These are phyloP conservation scores for Protea cynaroides DNA, from an alignment of 164 flowering plant species.

Conservation along the genomic window DNA sequence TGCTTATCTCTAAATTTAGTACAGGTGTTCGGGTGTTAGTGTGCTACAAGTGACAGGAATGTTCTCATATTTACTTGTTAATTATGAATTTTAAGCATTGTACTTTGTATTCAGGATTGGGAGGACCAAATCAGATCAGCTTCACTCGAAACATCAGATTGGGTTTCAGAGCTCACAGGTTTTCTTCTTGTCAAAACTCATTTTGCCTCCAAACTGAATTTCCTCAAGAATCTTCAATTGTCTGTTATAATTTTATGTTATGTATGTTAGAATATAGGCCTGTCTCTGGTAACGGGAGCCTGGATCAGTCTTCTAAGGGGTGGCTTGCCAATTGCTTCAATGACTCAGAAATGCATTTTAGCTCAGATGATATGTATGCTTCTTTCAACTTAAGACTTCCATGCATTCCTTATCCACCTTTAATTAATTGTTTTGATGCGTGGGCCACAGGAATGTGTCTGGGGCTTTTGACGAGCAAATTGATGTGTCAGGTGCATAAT, in stretches of 20 bases:
- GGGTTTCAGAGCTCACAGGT: conserved; percentile 57
- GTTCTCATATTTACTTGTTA: background rate
- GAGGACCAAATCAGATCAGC: conserved; percentile 36
- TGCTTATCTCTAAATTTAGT: background rate
- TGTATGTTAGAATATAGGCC: conserved; percentile 32
- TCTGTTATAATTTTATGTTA: conserved; percentile 6
- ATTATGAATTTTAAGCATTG: conserved; percentile 3
- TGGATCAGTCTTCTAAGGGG: conserved; percentile 56
- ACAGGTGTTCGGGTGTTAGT: background rate
- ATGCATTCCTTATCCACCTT: background rate
- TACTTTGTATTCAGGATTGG: conserved; percentile 38
- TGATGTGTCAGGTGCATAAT: conserved; percentile 6
- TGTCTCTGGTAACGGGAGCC: conserved; percentile 33
- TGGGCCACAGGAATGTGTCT: conserved; percentile 1
- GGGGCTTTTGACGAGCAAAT: background rate
- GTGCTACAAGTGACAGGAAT: background rate
- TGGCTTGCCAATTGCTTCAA: conserved; percentile 76
- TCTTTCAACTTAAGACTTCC: conserved; percentile 11
- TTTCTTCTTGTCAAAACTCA: conserved; percentile 12
- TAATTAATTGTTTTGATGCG: background rate
- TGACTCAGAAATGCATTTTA: conserved; percentile 48
- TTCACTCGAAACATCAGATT: conserved; percentile 39
- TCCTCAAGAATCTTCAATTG: background rate
- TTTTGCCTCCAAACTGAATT: background rate
- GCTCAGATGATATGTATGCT: conserved; percentile 58